Conservation (phyloP, 208 protist genomes). For the Leishmania gerbilli region DNA sequence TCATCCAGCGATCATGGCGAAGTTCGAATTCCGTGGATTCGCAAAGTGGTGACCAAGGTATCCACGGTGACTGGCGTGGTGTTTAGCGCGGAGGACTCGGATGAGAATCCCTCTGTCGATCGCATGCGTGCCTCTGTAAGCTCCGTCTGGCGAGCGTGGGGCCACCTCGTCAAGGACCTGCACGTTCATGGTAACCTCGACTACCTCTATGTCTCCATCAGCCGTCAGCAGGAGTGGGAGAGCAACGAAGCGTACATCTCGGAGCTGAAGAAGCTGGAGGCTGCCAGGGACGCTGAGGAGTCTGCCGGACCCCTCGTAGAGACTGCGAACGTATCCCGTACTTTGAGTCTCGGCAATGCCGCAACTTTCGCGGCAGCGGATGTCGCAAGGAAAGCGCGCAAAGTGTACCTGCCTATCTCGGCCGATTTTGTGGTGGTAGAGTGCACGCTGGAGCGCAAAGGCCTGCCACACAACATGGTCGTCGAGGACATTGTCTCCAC, state of each 20-base stretch:
- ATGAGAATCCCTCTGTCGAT: constrained; percentile 30
- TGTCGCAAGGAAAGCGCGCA: constrained; percentile 7
- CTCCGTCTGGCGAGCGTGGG: constrained; percentile 84
- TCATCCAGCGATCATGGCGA: constrained; percentile 13
- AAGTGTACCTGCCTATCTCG: constrained; percentile 50
- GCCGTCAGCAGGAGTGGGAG: constrained; percentile 55
- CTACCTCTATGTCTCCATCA: constrained; percentile 75
- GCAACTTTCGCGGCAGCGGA: not conserved
- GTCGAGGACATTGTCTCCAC: constrained; percentile 78
- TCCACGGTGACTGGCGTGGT: constrained; percentile 52
- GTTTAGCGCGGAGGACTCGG: constrained; percentile 37
- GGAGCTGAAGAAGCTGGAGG: constrained; percentile 44
- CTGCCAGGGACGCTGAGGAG: constrained; percentile 10
- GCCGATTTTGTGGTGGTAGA: constrained; percentile 84
- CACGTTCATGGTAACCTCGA: constrained; percentile 85
- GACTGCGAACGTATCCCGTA: constrained; percentile 5
- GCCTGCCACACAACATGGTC: constrained; percentile 83
- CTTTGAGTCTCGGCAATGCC: not conserved
- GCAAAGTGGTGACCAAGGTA: constrained; percentile 47
- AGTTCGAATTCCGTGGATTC: constrained; percentile 66
- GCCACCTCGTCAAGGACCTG: constrained; percentile 85
- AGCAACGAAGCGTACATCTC: constrained; percentile 55
- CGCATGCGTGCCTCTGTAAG: constrained; percentile 61
- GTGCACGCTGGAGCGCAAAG: constrained; percentile 79
- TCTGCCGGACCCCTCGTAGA: constrained; percentile 1